These are phyloP conservation scores for Arachnopeziza araneosa DNA, from an alignment of 2,329 filamentous ascomycete species.

Conservation along the genomic window DNA sequence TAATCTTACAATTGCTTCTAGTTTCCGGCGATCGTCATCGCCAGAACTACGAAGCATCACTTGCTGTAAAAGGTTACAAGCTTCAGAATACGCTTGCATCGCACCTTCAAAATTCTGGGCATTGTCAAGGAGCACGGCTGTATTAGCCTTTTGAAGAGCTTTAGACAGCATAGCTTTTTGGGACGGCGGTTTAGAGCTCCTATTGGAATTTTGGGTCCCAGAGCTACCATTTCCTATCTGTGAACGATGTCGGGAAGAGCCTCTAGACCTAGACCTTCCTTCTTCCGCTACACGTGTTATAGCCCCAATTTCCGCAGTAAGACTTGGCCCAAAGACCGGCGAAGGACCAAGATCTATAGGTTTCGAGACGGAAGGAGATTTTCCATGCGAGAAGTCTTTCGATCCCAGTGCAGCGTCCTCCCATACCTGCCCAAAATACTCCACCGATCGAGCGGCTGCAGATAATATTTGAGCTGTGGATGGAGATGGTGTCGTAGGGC, in stretches of 20 bases:
- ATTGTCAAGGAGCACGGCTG: slow-evolving; percentile 92
- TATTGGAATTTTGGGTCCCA: slow-evolving; percentile 36
- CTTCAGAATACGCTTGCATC: slow-evolving; percentile 83
- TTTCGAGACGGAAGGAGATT: slow-evolving; percentile 17
- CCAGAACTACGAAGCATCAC: slow-evolving; percentile 81
- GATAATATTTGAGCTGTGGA: slow-evolving; percentile 31
- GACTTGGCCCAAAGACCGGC: slow-evolving; percentile 12
- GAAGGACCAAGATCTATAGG: slow-evolving; percentile 17
- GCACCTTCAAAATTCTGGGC: slow-evolving; percentile 91
- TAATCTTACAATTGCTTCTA: slow-evolving; percentile 82
- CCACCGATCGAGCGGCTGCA: slow-evolving; percentile 26
- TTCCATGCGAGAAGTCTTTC: slow-evolving; percentile 20
- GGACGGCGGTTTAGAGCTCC: slow-evolving; percentile 47
- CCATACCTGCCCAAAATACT: slow-evolving; percentile 29
- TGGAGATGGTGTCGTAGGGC: slow-evolving; percentile 26
- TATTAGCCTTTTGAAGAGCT: slow-evolving; percentile 91
- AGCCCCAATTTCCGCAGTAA: slow-evolving; percentile 1
- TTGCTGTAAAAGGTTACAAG: slow-evolving; percentile 79
- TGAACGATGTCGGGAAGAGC: slow-evolving; percentile 43
- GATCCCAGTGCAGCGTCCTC: slow-evolving; percentile 22
- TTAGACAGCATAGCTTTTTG: slow-evolving; percentile 97
- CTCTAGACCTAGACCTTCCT: slow-evolving; percentile 17
- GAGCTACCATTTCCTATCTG: slow-evolving; percentile 40
- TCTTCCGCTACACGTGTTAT: slow-evolving; percentile 7
- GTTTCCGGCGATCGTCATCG: slow-evolving; percentile 81